Base-by-base conservation (phyloP, 108 stramenopile species). In the Nitzschia inconspicua region DNA sequence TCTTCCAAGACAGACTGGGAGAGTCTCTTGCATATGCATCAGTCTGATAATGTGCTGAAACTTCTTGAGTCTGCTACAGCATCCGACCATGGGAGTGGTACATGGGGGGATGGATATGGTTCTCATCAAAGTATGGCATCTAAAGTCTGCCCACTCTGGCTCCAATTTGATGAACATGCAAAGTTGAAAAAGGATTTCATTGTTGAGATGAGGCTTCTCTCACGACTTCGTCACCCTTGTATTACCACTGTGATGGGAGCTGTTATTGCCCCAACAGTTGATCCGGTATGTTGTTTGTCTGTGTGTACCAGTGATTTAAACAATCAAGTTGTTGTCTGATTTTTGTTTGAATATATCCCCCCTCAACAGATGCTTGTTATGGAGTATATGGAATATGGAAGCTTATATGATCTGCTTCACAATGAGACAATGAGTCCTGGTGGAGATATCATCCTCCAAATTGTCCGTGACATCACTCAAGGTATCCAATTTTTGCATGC, bases 181-280 rank as follows among this genome's bases (percentile, higher is more conserved):
- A 48, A 57, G 18, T 42, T 66, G n/a, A 73, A 70, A 47, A 44
- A 68, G n/a, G 74, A 78, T 14, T 78, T 83, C 49, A 55, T 78
- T 0, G 24, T 43, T 0, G 83, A 84, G 58, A 84, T 84, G 83
- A 42, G 83, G 40, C 20, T 75, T 26, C 68, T 80, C 11, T 70
- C 63, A 26, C 77, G 76, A 35, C 64, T 84, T 9, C 61, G 83
- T 9, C 83, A 84, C 55, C 83, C 83, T 6, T 78, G 74, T 34
- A 84, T 84, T 31, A 80, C 77, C 0, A 84, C 79, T 10, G 79
- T 82, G 22, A 75, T 69, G 68, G 76, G 68, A n/a, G 57, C 75
- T 4, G 82, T 83, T 7, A 53, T 76, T 11, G 55, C 64, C 11
- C 3, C 23, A 31, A 44, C 28, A 22, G 32, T 48, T 16, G 83